Percentiles rank a stretch among this genome's conserved stretches.
These are phyloP conservation scores for Plenodomus tracheiphilus DNA, from an alignment of 2,329 filamentous ascomycete species.

Conservation along the genomic window DNA sequence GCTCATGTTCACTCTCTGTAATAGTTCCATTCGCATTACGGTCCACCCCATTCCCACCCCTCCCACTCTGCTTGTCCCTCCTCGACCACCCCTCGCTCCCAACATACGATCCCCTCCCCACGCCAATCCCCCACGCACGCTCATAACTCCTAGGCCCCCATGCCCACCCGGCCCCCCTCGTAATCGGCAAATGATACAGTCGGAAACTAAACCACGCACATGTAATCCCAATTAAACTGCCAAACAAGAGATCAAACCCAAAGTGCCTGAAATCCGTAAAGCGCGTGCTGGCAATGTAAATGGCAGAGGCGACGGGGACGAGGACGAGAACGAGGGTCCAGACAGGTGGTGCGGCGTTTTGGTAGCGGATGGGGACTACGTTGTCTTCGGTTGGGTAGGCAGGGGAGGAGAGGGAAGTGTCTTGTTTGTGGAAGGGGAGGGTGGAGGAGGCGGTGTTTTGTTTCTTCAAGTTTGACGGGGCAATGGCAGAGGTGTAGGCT, in stretches of 20 bases:
- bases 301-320: conserved; percentile 71
- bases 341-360: conserved; percentile 80
- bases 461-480: conserved; percentile 37
- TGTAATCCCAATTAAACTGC: conserved; percentile 75
- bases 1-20: background rate
- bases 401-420: conserved; percentile 21
- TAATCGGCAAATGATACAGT: conserved; percentile 82
- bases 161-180: conserved; percentile 80
- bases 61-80: conserved; percentile 4
- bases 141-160: conserved; percentile 78
- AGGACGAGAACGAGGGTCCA: conserved; percentile 73
- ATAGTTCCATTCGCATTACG: background rate
- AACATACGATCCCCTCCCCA: conserved; percentile 57
- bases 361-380: conserved; percentile 63
- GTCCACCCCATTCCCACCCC: conserved; percentile 5
- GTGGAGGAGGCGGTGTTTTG: conserved; percentile 22
- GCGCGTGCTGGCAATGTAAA: conserved; percentile 82
- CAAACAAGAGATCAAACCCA: conserved; percentile 88
- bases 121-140: conserved; percentile 77
- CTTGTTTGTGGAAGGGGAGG: conserved; percentile 32
- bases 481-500: conserved; percentile 51
- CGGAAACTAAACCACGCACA: conserved; percentile 76
- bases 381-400: conserved; percentile 30
- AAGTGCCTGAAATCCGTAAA: conserved; percentile 90
- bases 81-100: conserved; percentile 52